A percentile compares a stretch with the other conserved stretches of the same genome.
Conservation (phyloP, 768 basidiomycete genomes). For the Termitomyces sp. region DNA sequence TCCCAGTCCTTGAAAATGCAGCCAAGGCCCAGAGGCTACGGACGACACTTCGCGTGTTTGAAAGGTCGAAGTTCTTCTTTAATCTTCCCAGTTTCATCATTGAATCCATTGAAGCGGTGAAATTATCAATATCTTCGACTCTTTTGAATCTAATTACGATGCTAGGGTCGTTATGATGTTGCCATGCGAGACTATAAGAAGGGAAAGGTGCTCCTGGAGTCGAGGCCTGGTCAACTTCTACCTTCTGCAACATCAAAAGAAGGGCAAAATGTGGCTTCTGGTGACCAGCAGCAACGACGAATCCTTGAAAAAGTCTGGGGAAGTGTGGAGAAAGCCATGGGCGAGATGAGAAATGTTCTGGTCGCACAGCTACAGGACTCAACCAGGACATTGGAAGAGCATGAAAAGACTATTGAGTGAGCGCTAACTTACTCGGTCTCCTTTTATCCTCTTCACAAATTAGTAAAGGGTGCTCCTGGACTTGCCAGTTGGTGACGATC, state of each 20-base stretch:
- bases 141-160: not conserved
- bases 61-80: conserved; percentile 97
- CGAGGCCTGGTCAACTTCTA: conserved; percentile 81
- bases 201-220: conserved; percentile 85
- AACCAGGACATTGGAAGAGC: conserved; percentile 79
- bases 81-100: conserved; percentile 90
- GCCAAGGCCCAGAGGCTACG: conserved; percentile 91
- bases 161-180: conserved; percentile 86
- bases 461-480: conserved; percentile 76
- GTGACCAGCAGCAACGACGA: conserved; percentile 80
- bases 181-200: conserved; percentile 97
- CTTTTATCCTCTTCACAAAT: conserved; percentile 4
- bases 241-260: conserved; percentile 64
- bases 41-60: conserved; percentile 91
- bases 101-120: conserved; percentile 84
- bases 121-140: conserved; percentile 20
- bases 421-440: conserved; percentile 19
- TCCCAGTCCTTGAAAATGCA: conserved; percentile 93
- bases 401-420: conserved; percentile 95
- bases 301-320: conserved; percentile 96
- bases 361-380: conserved; percentile 79
- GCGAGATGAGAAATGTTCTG: conserved; percentile 79
- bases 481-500: conserved; percentile 81
- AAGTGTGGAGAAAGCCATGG: conserved; percentile 92
- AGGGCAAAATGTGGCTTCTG: conserved; percentile 38